phyloP scores from a whole-genome alignment of 2,329 filamentous ascomycete species.

The Cytospora mali region DNA sequence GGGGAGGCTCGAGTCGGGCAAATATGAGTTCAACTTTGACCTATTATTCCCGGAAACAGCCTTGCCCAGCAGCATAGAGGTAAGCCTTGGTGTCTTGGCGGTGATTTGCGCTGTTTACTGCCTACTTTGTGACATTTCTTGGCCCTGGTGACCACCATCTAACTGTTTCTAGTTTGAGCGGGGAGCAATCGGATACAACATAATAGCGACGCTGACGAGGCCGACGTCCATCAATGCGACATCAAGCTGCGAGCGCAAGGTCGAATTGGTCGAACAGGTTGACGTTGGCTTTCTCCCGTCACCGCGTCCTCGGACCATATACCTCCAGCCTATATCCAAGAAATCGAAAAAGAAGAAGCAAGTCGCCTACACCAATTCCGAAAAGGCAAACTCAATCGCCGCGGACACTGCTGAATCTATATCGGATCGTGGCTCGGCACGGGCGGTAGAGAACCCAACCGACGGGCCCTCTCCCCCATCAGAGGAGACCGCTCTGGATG shows the following conservation, averaged over 20 bases:
- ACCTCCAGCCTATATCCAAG: constrained; percentile 82
- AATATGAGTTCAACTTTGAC: constrained; percentile 71
- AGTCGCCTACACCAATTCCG: constrained; percentile 40
- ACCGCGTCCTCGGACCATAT: constrained; percentile 81
- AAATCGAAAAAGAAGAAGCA: constrained; percentile 65
- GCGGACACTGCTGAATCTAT: constrained; percentile 38
- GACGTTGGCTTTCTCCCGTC: constrained; percentile 77
- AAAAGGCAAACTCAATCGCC: constrained; percentile 39
- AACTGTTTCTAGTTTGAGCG: constrained; percentile 75
- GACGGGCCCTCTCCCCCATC: constrained; percentile 43
- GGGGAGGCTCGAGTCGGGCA: constrained; percentile 71
- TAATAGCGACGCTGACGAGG: constrained; percentile 86
- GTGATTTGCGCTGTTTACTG: background rate
- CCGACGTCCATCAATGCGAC: constrained; percentile 85
- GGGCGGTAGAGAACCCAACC: constrained; percentile 42
- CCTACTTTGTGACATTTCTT: constrained; percentile 8
- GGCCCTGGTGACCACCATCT: background rate
- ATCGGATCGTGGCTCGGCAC: constrained; percentile 43
- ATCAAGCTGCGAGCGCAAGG: constrained; percentile 76
- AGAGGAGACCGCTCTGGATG: constrained; percentile 45
- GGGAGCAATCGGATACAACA: constrained; percentile 87
- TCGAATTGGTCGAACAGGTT: constrained; percentile 78
- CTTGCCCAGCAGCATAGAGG: constrained; percentile 91
- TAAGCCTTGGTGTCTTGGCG: constrained; percentile 51
- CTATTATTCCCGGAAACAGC: constrained; percentile 39